Base-by-base conservation (phyloP, 768 basidiomycete species). In the Suillus ampliporus region DNA sequence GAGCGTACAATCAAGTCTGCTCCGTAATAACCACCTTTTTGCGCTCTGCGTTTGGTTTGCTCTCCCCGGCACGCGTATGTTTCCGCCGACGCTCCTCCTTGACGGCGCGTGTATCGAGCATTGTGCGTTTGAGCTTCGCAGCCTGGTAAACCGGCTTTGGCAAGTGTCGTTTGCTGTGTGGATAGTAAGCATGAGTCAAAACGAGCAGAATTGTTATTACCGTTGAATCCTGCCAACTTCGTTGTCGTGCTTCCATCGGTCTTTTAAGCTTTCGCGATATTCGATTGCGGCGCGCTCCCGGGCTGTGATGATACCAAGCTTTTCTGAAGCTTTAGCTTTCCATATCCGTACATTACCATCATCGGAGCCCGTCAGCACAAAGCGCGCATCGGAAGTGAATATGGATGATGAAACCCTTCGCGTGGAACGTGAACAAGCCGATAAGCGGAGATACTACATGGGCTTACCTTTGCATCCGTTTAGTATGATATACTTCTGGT, bases 321-420 rank as follows among this genome's bases (percentile, higher is more conserved):
- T 96, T 68, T 95, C 95, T 0, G 92, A 90, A 1, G 96, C 94
- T 62, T 92, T 91, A 23, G 93, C 89, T 74, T 98, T 98, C 96
- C 96, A 97, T 71, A 98, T 83, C 58, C 95, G 86, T 65, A 97
- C 91, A 70, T 97, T 97, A 13, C 95, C 95, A 70, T 97, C 95
- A 67, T 97, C 96, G 0, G 95, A 96, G 17, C 95, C 96, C 2
- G 91, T 88, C 10, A 97, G 74, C 40, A 97, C 89, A 75, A 95
- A 98, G 19, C 95, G 88, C 19, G 97, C 89, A 65, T 99, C 97
- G 28, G 87, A 88, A 1, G 95, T 94, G 78, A 91, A 98, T 44
- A 91, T 78, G 4, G 94, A 89, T 15, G 95, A 92, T 50, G 94
- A 91, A 38, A 99, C 94, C 64, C 96, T 95, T 69, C 5, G 28